Evolutionary conservation across 129 eudicot species (phyloP).

Genomic region (Kitagawia praeruptora): DNA sequence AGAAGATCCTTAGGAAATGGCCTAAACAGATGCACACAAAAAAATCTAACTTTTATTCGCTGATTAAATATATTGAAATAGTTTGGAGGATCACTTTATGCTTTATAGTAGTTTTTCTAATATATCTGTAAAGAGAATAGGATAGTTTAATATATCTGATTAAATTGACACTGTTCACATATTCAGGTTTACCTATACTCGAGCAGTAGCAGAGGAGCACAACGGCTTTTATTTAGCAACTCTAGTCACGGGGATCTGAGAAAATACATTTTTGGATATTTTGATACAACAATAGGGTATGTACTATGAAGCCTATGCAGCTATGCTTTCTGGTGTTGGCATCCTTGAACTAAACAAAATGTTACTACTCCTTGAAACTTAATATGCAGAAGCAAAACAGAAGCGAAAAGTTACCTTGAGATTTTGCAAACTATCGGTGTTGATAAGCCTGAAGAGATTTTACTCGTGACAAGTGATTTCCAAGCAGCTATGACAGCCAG

Average conservation of each 20-base stretch:
- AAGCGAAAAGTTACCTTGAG: constrained; percentile 19
- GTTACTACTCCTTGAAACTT: background rate
- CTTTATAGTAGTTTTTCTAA: too few species aligned
- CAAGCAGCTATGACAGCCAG: constrained; percentile 24
- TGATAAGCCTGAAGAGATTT: constrained; percentile 12
- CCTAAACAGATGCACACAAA: too few species aligned
- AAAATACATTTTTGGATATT: constrained; percentile 20
- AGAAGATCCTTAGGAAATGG: too few species aligned
- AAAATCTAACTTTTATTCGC: too few species aligned
- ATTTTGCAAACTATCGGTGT: constrained; percentile 17
- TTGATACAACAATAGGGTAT: constrained; percentile 20
- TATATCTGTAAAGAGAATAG: too few species aligned
- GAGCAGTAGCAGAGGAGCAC: constrained; percentile 22
- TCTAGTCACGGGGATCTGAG: constrained; percentile 16
- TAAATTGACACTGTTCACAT: background rate
- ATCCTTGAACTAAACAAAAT: background rate
- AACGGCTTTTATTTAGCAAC: constrained; percentile 18
- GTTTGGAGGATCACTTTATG: too few species aligned
- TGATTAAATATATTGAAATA: too few species aligned
- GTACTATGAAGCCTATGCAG: background rate
- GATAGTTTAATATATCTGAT: too few species aligned
- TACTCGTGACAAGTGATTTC: constrained; percentile 16
- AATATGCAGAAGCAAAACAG: constrained; percentile 18
- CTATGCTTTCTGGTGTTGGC: background rate
- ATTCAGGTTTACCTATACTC: constrained; percentile 25